phyloP scores from a whole-genome alignment of 331 rosid genomes.

The Rosa hybrid region DNA sequence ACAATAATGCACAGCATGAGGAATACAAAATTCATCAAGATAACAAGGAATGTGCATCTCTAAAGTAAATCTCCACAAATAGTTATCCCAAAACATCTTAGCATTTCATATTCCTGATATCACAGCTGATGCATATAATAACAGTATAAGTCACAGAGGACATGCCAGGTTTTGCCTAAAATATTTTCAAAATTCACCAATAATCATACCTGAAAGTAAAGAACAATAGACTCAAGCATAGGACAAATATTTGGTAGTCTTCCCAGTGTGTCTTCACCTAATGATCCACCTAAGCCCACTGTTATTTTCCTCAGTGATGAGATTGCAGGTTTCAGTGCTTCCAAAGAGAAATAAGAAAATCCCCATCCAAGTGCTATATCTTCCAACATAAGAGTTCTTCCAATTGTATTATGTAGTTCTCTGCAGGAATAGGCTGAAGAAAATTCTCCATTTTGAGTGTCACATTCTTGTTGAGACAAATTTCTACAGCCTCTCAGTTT shows the following conservation, averaged over 20 bases:
- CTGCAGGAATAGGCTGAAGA: conserved; percentile 32
- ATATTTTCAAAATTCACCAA: conserved; percentile 25
- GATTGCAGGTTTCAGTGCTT: conserved; percentile 63
- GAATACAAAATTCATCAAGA: not conserved
- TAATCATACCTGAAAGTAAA: conserved; percentile 69
- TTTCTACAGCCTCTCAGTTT: conserved; percentile 63
- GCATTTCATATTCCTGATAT: conserved; percentile 1
- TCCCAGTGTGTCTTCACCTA: conserved; percentile 63
- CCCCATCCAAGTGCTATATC: conserved; percentile 84
- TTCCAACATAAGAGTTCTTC: conserved; percentile 56
- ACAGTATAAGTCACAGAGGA: not conserved
- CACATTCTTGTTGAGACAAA: conserved; percentile 41
- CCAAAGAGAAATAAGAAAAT: conserved; percentile 59
- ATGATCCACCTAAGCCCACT: conserved; percentile 67
- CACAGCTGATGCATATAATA: conserved; percentile 8
- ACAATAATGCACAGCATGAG: not conserved
- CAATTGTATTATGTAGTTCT: conserved; percentile 43
- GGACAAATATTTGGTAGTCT: conserved; percentile 58
- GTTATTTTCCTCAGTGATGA: conserved; percentile 50
- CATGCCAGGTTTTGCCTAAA: not conserved
- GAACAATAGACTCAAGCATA: conserved; percentile 55
- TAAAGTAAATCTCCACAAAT: not conserved
- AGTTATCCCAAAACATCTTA: not conserved
- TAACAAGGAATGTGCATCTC: not conserved
- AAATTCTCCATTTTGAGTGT: conserved; percentile 33